Evolutionary conservation across 2,329 filamentous ascomycete species (phyloP), one percentile per base, ranked within the genome.

Genomic region (Nectriaceae sp.): DNA sequence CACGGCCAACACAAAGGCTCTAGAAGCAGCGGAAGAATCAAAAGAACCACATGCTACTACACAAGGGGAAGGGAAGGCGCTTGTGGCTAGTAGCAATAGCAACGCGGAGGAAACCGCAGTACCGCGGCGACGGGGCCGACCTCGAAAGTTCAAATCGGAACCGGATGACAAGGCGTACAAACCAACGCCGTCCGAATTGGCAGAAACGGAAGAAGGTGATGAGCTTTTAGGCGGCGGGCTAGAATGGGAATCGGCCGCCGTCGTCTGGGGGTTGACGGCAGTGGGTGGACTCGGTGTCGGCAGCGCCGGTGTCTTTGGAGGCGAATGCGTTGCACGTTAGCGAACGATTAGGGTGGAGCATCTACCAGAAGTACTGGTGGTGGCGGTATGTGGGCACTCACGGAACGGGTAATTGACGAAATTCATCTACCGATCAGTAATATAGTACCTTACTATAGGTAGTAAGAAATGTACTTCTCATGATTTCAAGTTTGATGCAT

Each of bases 221-320:
- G 57, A 68, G 22, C 46, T 73, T n/a, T 69, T 68, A 26, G 38
- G 39, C 21, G 48, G 45, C 1, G 63, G 67, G 8, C 60, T 65
- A 11, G 74, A 50, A n/a, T 50, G 73, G 71, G 76, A 80, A 53
- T 65, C 71, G 10, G 72, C 71, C 2, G 70, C 75, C 5, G 62
- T 79, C 20, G 65, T 70, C 4, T 79, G 75, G 75, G 75, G 73
- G 3, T 54, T 79, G 40, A 68, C 70, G 11, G 68, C 67, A 15
- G 44, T 75, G 13, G 72, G 71, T 1, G 76, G 76, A 2, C 58
- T 79, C 20, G 75, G 75, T 3, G 60, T 66, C 35, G 75, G 74
- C 10, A 71, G 67, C 48, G 69, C 74, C 13, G 73, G 71, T 11
- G 73, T 78, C 3, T 74, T 73, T 57, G 76, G 75, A 3, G 75